These are phyloP conservation scores for Simplicillium aogashimaense DNA, from an alignment of 2,329 filamentous ascomycete genomes.

Conservation along the genomic window DNA sequence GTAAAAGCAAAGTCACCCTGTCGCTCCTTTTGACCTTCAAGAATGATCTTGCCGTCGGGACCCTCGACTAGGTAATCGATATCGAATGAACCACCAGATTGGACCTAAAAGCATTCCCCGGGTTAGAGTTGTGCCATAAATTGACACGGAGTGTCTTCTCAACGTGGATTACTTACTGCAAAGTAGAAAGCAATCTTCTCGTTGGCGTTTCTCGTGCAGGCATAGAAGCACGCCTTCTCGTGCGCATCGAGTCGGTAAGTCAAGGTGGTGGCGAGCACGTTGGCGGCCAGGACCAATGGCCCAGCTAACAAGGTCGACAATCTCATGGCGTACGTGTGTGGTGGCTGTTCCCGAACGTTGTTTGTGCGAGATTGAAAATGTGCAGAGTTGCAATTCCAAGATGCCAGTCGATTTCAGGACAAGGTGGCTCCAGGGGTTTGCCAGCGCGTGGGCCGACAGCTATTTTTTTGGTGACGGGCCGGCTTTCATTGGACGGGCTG, in stretches of 20 bases:
- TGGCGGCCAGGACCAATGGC: conserved; percentile 61
- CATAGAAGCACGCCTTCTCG: conserved; percentile 95
- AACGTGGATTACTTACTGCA: conserved; percentile 53
- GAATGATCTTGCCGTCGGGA: conserved; percentile 68
- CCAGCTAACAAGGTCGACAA: conserved; percentile 50
- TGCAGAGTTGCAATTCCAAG: conserved; percentile 3
- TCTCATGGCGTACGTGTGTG: conserved; percentile 43
- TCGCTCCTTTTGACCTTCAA: conserved; percentile 81
- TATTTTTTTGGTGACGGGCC: conserved; percentile 1
- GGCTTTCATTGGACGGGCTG: neutral
- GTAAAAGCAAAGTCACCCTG: conserved; percentile 98
- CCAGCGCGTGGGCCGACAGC: conserved; percentile 1
- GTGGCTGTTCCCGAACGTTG: neutral
- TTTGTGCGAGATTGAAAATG: neutral
- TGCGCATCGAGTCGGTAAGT: conserved; percentile 87
- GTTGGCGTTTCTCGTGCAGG: conserved; percentile 63
- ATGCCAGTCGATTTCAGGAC: conserved; percentile 8
- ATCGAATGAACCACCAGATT: conserved; percentile 97
- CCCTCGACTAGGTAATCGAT: conserved; percentile 85
- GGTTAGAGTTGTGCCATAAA: neutral
- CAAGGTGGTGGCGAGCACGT: conserved; percentile 77
- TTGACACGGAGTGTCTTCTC: neutral
- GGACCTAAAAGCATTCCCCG: conserved; percentile 53
- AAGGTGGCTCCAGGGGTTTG: conserved; percentile 14
- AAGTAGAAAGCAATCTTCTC: conserved; percentile 98